A percentile compares a stretch with the other conserved stretches of the same genome.
Conservation (phyloP, 1,139 yeast genomes). For the Hansenula sp. region DNA sequence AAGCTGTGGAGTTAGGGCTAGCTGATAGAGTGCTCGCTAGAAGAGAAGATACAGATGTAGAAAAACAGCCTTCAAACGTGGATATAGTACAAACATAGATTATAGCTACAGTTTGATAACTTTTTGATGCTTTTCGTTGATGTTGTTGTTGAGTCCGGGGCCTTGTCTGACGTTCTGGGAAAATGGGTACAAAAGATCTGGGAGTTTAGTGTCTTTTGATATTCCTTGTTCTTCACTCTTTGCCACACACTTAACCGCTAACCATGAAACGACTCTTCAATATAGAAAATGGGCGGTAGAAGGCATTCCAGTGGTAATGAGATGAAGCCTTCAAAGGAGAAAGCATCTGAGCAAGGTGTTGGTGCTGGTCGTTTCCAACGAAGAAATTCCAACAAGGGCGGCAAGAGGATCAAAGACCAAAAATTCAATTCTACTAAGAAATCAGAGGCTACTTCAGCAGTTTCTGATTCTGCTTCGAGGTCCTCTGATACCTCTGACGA, state of each 20-base stretch:
- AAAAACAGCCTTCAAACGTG: neutral
- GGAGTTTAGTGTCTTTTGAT: neutral
- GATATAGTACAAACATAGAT: neutral
- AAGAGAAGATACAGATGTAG: constrained; percentile 6
- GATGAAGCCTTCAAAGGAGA: neutral
- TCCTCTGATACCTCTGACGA: neutral
- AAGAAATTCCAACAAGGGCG: neutral
- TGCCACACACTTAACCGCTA: too few relatives aligned
- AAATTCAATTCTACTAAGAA: too few relatives aligned
- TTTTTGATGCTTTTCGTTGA: too few relatives aligned
- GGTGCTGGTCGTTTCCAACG: neutral
- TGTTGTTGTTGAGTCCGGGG: too few relatives aligned
- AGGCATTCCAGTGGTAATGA: neutral
- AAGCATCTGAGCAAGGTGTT: too few relatives aligned
- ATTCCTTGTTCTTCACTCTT: too few relatives aligned
- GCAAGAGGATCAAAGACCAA: neutral
- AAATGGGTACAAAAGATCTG: constrained; percentile 1
- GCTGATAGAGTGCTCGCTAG: constrained; percentile 24
- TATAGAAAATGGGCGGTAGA: neutral
- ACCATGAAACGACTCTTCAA: too few relatives aligned
- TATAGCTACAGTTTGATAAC: neutral
- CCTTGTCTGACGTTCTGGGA: neutral
- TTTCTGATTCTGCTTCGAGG: neutral
- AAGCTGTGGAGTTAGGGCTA: constrained; percentile 27
- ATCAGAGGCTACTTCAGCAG: neutral